Evolutionary conservation across 2,329 filamentous ascomycete species (phyloP).

Genomic region (Colletotrichum phormii): DNA sequence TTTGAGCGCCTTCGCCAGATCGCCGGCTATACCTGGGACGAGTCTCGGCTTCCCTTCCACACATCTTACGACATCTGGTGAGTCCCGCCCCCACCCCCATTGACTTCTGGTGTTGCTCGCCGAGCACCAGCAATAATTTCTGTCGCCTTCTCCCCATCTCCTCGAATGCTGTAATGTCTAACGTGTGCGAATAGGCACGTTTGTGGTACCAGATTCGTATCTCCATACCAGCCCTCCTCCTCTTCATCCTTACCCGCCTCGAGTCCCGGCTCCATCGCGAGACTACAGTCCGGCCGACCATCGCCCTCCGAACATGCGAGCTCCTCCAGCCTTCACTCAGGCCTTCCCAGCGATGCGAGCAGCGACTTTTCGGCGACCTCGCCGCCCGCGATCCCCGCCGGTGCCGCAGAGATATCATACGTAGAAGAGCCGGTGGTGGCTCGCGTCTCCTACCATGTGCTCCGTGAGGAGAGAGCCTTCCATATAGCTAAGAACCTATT

Average conservation of each 20-base stretch:
- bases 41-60: conserved; percentile 67
- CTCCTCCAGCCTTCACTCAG: conserved; percentile 46
- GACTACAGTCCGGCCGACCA: conserved; percentile 55
- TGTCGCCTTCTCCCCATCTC: background rate
- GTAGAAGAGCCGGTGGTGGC: conserved; percentile 79
- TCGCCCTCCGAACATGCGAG: conserved; percentile 55
- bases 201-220: conserved; percentile 71
- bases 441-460: conserved; percentile 82
- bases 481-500: conserved; percentile 83
- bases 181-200: conserved; percentile 65
- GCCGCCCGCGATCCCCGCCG: conserved; percentile 45
- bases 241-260: conserved; percentile 55
- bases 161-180: conserved; percentile 3
- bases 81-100: conserved; percentile 38
- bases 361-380: conserved; percentile 53
- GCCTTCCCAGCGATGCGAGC: conserved; percentile 50
- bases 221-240: conserved; percentile 59
- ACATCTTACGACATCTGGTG: conserved; percentile 91
- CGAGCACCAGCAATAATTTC: background rate
- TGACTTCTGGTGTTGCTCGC: background rate
- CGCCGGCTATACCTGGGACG: conserved; percentile 82
- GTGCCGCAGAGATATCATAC: conserved; percentile 62
- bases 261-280: conserved; percentile 56
- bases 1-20: conserved; percentile 80
- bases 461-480: conserved; percentile 88